phyloP scores from a whole-genome alignment of 176 grass and related monocot species.

The Areca catechu region DNA sequence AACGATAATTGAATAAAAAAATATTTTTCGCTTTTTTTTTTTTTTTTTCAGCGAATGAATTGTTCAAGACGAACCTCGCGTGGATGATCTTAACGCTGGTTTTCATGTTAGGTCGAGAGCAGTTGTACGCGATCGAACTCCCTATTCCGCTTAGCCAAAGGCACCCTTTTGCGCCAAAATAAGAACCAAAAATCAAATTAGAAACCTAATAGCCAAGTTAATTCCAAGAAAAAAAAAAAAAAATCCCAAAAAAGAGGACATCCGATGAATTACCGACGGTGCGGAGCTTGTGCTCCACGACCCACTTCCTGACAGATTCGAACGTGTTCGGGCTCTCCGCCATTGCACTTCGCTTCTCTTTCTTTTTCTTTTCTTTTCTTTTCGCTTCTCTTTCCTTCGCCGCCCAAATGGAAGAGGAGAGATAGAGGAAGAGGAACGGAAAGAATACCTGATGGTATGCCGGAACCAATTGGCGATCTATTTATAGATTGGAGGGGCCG shows the following conservation, averaged over 20 bases:
- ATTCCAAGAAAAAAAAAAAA: not conserved
- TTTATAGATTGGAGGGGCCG: too few relatives aligned
- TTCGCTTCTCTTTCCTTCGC: not conserved
- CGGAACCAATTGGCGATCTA: too few relatives aligned
- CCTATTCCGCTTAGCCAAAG: constrained; percentile 84
- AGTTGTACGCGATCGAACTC: constrained; percentile 92
- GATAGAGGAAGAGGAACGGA: not conserved
- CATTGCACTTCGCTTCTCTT: constrained; percentile 34
- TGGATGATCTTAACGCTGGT: constrained; percentile 98
- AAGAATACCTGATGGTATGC: not conserved
- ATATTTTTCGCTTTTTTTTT: too few relatives aligned
- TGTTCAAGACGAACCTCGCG: constrained; percentile 50
- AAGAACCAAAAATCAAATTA: constrained; percentile 12
- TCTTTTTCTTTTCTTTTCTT: not conserved
- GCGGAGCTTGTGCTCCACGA: constrained; percentile 91
- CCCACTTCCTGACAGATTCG: constrained; percentile 69
- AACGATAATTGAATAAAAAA: too few relatives aligned
- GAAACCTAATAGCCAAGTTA: constrained; percentile 11
- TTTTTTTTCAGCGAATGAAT: too few relatives aligned
- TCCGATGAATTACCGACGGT: constrained; percentile 56
- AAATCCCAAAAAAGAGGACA: not conserved
- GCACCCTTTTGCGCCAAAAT: constrained; percentile 28
- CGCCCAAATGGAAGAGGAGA: not conserved
- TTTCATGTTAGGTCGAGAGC: constrained; percentile 90
- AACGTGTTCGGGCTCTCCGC: constrained; percentile 54